Evolutionary conservation across 768 basidiomycete species (phyloP).

Genomic region (Boletus sensibilis): DNA sequence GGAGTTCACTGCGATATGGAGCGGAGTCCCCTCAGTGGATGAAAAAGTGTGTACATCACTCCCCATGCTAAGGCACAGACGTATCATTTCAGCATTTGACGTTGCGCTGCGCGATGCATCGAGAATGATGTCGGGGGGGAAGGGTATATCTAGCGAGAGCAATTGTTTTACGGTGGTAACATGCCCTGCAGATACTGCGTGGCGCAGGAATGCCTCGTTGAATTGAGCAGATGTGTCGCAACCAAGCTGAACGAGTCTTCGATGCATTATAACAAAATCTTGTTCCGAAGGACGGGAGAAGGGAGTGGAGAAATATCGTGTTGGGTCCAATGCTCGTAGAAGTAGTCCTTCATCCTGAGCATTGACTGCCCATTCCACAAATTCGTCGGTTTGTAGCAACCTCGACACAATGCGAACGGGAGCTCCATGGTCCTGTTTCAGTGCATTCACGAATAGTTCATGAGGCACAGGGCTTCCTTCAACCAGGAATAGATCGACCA

Average conservation of each 20-base stretch:
- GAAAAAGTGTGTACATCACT: background rate
- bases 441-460: background rate
- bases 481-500: background rate
- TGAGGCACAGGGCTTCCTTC: slow-evolving; percentile 1
- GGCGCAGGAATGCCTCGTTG: background rate
- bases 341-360: background rate
- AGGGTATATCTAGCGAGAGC: background rate
- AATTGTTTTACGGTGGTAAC: background rate
- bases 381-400: slow-evolving; percentile 7
- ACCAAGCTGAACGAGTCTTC: slow-evolving; percentile 9
- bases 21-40: background rate
- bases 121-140: slow-evolving; percentile 7
- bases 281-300: background rate
- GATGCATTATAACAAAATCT: background rate
- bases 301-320: background rate
- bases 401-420: background rate
- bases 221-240: background rate
- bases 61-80: background rate
- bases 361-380: slow-evolving; percentile 7
- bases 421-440: background rate
- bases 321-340: background rate
- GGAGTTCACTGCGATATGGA: background rate
- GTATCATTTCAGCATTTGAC: background rate
- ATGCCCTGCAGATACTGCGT: slow-evolving; percentile 5
- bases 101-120: background rate